These are phyloP conservation scores for Exidia glandulosa DNA, from an alignment of 768 basidiomycete genomes.

Conservation along the genomic window DNA sequence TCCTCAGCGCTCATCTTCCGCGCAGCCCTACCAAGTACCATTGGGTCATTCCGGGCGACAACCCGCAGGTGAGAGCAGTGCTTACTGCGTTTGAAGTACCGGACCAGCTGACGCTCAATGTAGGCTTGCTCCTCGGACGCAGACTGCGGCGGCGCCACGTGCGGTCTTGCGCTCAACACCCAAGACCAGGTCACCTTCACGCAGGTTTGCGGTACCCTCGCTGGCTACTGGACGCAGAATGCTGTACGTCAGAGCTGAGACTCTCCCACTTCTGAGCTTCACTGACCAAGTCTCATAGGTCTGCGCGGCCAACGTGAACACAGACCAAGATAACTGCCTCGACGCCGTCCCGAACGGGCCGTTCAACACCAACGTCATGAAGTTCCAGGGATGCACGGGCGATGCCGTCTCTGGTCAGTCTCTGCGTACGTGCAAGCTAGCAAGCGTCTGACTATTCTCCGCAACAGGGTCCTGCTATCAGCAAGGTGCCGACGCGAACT, in stretches of 20 bases:
- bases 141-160: constrained; percentile 2
- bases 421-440: too few species aligned
- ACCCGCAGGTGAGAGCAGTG: background rate
- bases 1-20: too few species aligned
- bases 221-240: constrained; percentile 6
- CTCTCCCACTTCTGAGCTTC: background rate
- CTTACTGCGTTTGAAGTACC: background rate
- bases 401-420: background rate
- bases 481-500: constrained; percentile 1
- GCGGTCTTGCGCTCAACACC: constrained; percentile 3
- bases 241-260: background rate
- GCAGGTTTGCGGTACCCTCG: constrained; percentile 2
- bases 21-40: constrained; percentile 2
- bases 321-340: background rate
- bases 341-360: constrained; percentile 3
- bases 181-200: constrained; percentile 1
- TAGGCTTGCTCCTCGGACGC: constrained; percentile 2
- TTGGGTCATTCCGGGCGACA: constrained; percentile 2
- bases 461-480: constrained; percentile 4
- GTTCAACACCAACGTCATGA: constrained; percentile 2
- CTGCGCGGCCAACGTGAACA: constrained; percentile 2
- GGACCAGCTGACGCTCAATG: background rate
- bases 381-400: constrained; percentile 5
- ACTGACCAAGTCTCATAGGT: background rate
- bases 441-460: background rate